A percentile compares a stretch with the other conserved stretches of the same genome.
phyloP scores from a whole-genome alignment of 306 rosid species.

The Chamaecrista fasciculata region DNA sequence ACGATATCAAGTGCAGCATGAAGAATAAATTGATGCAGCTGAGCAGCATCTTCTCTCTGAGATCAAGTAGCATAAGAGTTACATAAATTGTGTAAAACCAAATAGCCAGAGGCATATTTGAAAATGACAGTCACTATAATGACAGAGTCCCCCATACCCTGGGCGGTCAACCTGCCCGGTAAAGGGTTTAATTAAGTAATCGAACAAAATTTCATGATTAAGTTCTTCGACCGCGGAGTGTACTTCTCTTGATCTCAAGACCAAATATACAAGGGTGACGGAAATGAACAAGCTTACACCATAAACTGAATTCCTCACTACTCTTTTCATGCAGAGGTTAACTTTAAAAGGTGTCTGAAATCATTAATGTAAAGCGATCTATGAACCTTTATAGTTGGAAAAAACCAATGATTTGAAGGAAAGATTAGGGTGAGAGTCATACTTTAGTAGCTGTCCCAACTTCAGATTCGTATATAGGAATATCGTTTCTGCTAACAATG shows the following conservation, averaged over 20 bases:
- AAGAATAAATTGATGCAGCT: conserved; percentile 90
- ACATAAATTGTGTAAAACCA: not conserved
- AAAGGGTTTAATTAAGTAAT: no score
- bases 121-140: not conserved
- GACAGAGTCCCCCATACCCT: not conserved
- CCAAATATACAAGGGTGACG: not conserved
- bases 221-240: not conserved
- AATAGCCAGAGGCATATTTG: not conserved
- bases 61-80: conserved; percentile 25
- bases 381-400: not conserved
- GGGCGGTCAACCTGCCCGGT: no score
- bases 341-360: not conserved
- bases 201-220: not conserved
- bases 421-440: conserved; percentile 15
- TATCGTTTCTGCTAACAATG: conserved; percentile 93
- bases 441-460: conserved; percentile 96
- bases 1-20: conserved; percentile 96
- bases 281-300: not conserved
- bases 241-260: not conserved
- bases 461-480: conserved; percentile 98
- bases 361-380: conserved; percentile 11
- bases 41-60: conserved; percentile 97
- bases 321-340: conserved; percentile 10
- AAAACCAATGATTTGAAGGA: conserved; percentile 12
- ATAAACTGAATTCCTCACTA: not conserved